Evolutionary conservation across 1,284 basidiomycete genomes (phyloP), one percentile per base, ranked within the genome.

Genomic region (Malassezia caprae): DNA sequence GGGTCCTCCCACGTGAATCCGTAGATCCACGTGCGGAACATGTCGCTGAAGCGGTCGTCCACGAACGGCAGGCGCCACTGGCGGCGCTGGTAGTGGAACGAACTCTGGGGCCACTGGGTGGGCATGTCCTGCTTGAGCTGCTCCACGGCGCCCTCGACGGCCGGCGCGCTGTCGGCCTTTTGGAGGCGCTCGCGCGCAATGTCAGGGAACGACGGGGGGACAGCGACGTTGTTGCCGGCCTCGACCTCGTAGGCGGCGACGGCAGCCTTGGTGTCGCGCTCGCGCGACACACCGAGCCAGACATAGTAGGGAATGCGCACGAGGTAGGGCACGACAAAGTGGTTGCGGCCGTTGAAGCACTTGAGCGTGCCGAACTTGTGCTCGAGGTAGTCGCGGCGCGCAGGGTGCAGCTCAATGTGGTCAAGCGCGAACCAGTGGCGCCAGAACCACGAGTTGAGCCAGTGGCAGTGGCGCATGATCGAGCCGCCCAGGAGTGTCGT

Each of bases 1-100:
- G 86, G 86, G 69, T 88, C 86, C 73, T 88, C 87, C 86, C 86
- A 88, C 26, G 85, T 86, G 61, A 82, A 82, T 26, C 78, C 78
- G 74, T 87, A 86, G 63, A 86, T 84, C 70, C 84, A 86, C 0
- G 84, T 76, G 53, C 86, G 79, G 73, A 88, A 88, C 64, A 85
- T 82, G 67, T 83, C 82, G 76, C 87, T 85, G 24, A 85, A 80
- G 37, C 82, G 80, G 49, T 83, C 80, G 68, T 86, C 83, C 47
- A 85, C 81, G 67, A 86, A 88, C 0, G 87, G 86, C n/a, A 88
- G 77, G 34, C 87, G 72, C 52, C 69, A 75, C 39, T 72, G 69
- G 60, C 80, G 78, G 39, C 81, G 69, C 58, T 86, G 83, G 75
- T 86, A 87, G 76, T 87, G 85, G 78, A 87, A 87, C 0, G 84